Percentiles rank a stretch among this genome's conserved stretches.
Conservation (phyloP, 164 flowering plant genomes). For the Stephania yunnanensis region DNA sequence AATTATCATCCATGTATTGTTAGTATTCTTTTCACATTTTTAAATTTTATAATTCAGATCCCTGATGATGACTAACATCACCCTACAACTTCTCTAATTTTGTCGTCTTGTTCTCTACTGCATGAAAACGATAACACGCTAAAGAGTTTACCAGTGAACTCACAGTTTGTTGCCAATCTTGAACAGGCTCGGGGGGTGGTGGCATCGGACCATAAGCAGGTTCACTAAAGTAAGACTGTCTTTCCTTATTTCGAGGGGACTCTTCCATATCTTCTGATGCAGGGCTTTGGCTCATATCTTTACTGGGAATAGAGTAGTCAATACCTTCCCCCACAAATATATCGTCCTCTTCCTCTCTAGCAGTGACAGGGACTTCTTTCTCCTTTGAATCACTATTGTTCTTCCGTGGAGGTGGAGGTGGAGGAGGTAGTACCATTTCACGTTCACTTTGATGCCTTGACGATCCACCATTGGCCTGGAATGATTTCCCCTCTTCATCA, state of each 20-base stretch:
- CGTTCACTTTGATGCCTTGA: slow-evolving; percentile 40
- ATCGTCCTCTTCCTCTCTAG: slow-evolving; percentile 75
- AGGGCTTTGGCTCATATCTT: slow-evolving; percentile 77
- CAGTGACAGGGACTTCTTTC: slow-evolving; percentile 46
- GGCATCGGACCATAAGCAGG: slow-evolving; percentile 88
- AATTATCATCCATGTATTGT: not conserved
- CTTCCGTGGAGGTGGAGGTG: slow-evolving; percentile 73
- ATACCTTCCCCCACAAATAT: slow-evolving; percentile 90
- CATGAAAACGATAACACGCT: not conserved
- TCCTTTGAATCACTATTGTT: slow-evolving; percentile 39
- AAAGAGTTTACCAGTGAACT: slow-evolving; percentile 22
- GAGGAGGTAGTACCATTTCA: slow-evolving; percentile 52
- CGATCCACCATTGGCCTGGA: slow-evolving; percentile 35
- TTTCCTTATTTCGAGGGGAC: slow-evolving; percentile 80
- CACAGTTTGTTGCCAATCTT: slow-evolving; percentile 78
- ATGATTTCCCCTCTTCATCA: slow-evolving; percentile 55
- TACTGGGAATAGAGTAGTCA: slow-evolving; percentile 66
- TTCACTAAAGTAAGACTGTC: slow-evolving; percentile 56
- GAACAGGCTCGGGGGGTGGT: slow-evolving; percentile 58
- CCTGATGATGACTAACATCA: not conserved
- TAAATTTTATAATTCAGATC: not conserved
- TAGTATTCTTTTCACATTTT: not conserved
- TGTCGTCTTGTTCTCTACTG: too few relatives aligned
- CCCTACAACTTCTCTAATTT: not conserved
- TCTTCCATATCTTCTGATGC: slow-evolving; percentile 94